phyloP scores from a whole-genome alignment of 2,329 filamentous ascomycete species.

The Plenodomus lindquistii region DNA sequence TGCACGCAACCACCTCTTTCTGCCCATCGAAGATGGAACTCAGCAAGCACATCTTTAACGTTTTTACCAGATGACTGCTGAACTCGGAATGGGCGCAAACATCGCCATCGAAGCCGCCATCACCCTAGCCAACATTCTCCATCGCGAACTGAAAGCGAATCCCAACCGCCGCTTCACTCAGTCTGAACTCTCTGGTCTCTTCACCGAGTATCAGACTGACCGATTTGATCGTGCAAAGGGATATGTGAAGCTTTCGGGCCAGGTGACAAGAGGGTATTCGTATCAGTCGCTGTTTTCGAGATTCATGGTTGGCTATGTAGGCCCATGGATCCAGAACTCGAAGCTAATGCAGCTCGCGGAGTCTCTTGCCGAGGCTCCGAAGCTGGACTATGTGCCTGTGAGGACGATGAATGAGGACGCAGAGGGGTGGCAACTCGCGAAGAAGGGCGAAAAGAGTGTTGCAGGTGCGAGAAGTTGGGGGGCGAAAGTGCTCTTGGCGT shows the following conservation, averaged over 20 bases:
- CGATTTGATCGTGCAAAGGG: conserved; percentile 10
- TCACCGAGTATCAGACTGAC: conserved; percentile 14
- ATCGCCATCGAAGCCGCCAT: conserved; percentile 24
- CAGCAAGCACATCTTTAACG: neutral
- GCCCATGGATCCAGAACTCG: conserved; percentile 1
- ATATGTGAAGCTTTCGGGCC: conserved; percentile 12
- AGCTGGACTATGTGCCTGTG: conserved; percentile 16
- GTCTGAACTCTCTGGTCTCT: conserved; percentile 11
- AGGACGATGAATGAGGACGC: conserved; percentile 17
- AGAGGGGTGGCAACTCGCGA: conserved; percentile 9
- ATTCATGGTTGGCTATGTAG: conserved; percentile 9
- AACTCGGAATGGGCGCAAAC: conserved; percentile 23
- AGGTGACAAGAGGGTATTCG: conserved; percentile 11
- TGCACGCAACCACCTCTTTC: neutral
- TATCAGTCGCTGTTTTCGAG: conserved; percentile 10
- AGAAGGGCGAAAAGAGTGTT: neutral
- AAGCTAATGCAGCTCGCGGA: conserved; percentile 4
- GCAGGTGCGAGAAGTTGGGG: conserved; percentile 1
- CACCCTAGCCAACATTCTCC: conserved; percentile 18
- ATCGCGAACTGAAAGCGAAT: conserved; percentile 11
- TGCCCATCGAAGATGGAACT: neutral
- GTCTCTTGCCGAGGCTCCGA: conserved; percentile 8
- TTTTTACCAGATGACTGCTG: conserved; percentile 19
- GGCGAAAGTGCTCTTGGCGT: conserved; percentile 7
- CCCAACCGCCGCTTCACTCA: conserved; percentile 6